A percentile compares a stretch with the other conserved stretches of the same genome.
Conservation (phyloP, 208 protist genomes). For the Acanthamoeba triangularis region DNA sequence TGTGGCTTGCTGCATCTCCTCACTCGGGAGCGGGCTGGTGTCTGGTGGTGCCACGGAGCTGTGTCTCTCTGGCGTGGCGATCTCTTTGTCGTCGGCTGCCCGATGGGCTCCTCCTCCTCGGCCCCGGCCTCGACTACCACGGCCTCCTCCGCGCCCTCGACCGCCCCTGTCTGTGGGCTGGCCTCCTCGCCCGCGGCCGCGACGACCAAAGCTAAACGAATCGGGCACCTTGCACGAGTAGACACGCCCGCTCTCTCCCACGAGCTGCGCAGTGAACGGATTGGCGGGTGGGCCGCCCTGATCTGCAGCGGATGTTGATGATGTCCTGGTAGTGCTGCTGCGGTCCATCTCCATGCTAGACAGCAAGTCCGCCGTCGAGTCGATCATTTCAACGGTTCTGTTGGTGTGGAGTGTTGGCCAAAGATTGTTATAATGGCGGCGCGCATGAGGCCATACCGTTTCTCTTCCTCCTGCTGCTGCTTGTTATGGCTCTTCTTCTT, state of each 20-base stretch:
- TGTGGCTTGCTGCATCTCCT: too few species aligned
- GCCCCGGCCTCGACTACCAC: not conserved
- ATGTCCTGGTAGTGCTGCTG: not conserved
- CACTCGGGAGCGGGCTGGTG: too few species aligned
- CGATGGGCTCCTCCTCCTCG: not conserved
- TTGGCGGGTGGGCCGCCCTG: not conserved
- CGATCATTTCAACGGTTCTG: slow-evolving; percentile 52
- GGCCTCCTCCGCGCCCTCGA: slow-evolving; percentile 2
- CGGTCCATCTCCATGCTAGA: not conserved
- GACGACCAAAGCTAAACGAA: slow-evolving; percentile 10
- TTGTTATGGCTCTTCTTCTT: not conserved
- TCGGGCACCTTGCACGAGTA: slow-evolving; percentile 38
- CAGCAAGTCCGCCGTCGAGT: not conserved
- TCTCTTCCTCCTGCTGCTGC: not conserved
- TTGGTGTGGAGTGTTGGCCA: not conserved
- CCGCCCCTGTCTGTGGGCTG: not conserved
- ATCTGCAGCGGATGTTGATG: not conserved
- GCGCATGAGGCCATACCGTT: not conserved
- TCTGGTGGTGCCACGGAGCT: too few species aligned
- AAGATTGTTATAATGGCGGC: not conserved
- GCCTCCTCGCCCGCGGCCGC: not conserved
- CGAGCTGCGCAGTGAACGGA: slow-evolving; percentile 42
- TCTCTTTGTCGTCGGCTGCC: too few species aligned
- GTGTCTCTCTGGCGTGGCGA: too few species aligned
- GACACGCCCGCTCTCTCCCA: not conserved